These are phyloP conservation scores for Colletotrichum sp. DNA, from an alignment of 2,329 filamentous ascomycete genomes.

Conservation along the genomic window DNA sequence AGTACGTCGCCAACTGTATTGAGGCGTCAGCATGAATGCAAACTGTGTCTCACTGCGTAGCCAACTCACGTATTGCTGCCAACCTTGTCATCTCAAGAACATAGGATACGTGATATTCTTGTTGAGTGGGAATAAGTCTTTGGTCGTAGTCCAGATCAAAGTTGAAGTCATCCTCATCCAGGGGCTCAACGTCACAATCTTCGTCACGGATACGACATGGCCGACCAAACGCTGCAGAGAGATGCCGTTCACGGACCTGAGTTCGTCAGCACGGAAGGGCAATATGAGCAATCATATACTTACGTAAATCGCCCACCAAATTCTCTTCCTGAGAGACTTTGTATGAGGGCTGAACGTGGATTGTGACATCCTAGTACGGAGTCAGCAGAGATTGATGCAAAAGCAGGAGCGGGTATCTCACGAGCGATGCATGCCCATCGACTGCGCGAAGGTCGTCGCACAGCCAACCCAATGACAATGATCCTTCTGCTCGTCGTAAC, in stretches of 20 bases:
- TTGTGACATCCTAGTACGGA: background rate
- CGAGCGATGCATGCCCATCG: constrained; percentile 10
- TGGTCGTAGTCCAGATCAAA: constrained; percentile 28
- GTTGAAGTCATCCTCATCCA: constrained; percentile 34
- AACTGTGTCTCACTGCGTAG: background rate
- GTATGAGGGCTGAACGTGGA: background rate
- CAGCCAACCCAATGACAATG: constrained; percentile 11
- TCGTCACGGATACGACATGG: constrained; percentile 41
- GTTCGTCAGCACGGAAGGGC: background rate
- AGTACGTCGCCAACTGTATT: background rate
- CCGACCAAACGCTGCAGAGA: constrained; percentile 37
- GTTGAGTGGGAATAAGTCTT: constrained; percentile 12
- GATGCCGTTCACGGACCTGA: constrained; percentile 35
- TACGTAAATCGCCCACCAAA: constrained; percentile 14
- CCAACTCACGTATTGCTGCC: constrained; percentile 30
- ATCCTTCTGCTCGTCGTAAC: constrained; percentile 9
- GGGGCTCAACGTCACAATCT: constrained; percentile 40
- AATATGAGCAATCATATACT: background rate
- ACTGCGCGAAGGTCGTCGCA: constrained; percentile 9
- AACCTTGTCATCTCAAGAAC: constrained; percentile 41
- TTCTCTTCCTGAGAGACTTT: background rate
- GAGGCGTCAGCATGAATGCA: background rate
- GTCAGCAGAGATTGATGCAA: background rate
- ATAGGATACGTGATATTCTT: constrained; percentile 37
- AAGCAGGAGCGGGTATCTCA: background rate